A percentile compares a stretch with the other conserved stretches of the same genome.
phyloP scores from a whole-genome alignment of 768 basidiomycete species.

The Macrolepiota albuminosa region DNA sequence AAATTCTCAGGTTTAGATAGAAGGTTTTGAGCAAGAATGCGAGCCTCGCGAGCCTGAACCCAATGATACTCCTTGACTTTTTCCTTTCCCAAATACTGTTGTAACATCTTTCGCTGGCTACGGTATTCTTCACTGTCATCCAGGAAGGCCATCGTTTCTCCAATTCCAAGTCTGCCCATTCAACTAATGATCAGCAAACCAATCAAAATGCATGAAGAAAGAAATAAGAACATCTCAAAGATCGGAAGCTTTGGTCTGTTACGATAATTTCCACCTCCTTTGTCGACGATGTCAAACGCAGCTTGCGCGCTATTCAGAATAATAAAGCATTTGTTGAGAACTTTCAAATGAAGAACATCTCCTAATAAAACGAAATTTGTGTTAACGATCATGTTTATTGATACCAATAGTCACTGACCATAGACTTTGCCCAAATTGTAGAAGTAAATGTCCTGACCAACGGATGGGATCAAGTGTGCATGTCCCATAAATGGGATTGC shows the following conservation, averaged over 20 bases:
- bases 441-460: constrained; percentile 19
- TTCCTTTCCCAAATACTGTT: constrained; percentile 9
- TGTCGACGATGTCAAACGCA: constrained; percentile 22
- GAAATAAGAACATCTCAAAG: constrained; percentile 10
- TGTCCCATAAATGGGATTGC: constrained; percentile 32
- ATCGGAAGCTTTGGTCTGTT: constrained; percentile 15
- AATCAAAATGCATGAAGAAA: not conserved
- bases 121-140: constrained; percentile 10
- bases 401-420: constrained; percentile 15
- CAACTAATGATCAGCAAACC: not conserved
- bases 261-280: constrained; percentile 23
- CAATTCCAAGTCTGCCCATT: constrained; percentile 2
- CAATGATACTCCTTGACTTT: constrained; percentile 6
- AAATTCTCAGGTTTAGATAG: not conserved
- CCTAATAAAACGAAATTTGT: not conserved
- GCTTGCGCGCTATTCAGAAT: constrained; percentile 20
- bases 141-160: constrained; percentile 6
- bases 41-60: constrained; percentile 14
- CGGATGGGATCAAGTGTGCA: constrained; percentile 26
- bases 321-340: constrained; percentile 21
- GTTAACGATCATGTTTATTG: too few species aligned
- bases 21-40: constrained; percentile 13
- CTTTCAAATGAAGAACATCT: constrained; percentile 16
- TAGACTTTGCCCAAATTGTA: constrained; percentile 27
- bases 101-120: constrained; percentile 10